Conservation (phyloP, 768 basidiomycete species). For the Trametes villosa region DNA sequence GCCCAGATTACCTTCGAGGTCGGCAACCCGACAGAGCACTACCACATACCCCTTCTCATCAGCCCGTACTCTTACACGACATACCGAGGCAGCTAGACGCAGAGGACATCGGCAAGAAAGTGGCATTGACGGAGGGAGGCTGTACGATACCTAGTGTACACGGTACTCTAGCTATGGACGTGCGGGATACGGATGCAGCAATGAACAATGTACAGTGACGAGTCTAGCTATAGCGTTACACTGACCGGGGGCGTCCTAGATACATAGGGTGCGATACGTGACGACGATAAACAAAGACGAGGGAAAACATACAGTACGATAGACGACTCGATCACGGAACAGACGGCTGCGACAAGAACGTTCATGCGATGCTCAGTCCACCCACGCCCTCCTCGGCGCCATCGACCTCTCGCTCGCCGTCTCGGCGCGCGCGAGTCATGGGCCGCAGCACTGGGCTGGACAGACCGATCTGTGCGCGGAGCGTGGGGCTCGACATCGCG, state of each 20-base stretch:
- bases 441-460: conserved; percentile 79
- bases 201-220: conserved; percentile 14
- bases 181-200: conserved; percentile 17
- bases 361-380: conserved; percentile 51
- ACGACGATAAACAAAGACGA: neutral
- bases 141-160: conserved; percentile 16
- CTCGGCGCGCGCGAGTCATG: conserved; percentile 49
- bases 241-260: conserved; percentile 4
- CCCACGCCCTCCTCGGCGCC: conserved; percentile 81
- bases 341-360: neutral
- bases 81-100: conserved; percentile 79
- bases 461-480: conserved; percentile 71
- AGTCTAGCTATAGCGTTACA: conserved; percentile 9
- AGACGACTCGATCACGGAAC: neutral
- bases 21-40: conserved; percentile 74
- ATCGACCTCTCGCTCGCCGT: conserved; percentile 67
- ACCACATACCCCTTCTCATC: conserved; percentile 90
- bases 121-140: neutral
- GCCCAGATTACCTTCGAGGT: conserved; percentile 74
- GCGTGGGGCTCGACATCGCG: conserved; percentile 74
- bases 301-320: neutral
- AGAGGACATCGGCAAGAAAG: neutral
- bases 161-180: conserved; percentile 13
- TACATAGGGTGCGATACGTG: conserved; percentile 5
- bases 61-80: conserved; percentile 93